phyloP scores from a whole-genome alignment of 805 yeast species.

The Hanseniaspora taiwanica region DNA sequence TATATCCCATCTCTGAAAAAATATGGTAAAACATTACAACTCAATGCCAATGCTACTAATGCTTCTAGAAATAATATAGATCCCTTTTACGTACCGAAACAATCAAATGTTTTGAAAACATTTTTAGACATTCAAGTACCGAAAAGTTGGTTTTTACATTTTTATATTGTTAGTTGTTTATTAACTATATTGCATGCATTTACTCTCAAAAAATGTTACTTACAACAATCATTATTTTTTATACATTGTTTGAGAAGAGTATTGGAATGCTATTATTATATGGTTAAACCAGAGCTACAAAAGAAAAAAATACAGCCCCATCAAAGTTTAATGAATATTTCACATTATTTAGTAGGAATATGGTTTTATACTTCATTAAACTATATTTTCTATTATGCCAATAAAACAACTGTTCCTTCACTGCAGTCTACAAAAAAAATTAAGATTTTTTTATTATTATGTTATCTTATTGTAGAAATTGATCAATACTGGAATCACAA shows the following conservation, averaged over 20 bases:
- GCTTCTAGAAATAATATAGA: not conserved
- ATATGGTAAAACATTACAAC: constrained; percentile 4
- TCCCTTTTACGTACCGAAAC: not conserved
- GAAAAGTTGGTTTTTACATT: constrained; percentile 5
- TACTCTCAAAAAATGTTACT: not conserved
- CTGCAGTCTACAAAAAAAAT: constrained; percentile 12
- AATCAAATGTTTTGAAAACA: not conserved
- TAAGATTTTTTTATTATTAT: constrained; percentile 11
- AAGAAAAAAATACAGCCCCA: not conserved
- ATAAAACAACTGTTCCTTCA: not conserved
- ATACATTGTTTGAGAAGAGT: constrained; percentile 5
- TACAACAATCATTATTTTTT: not conserved
- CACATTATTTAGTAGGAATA: constrained; percentile 56
- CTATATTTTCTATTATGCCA: constrained; percentile 25
- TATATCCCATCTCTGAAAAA: constrained; percentile 1
- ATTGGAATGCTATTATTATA: not conserved
- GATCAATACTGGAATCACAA: constrained; percentile 31
- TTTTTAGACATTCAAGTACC: constrained; percentile 1
- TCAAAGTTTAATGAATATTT: constrained; percentile 37
- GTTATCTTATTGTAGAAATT: constrained; percentile 15
- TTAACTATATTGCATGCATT: not conserved
- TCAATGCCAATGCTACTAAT: not conserved
- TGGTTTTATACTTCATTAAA: constrained; percentile 42
- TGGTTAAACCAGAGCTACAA: not conserved
- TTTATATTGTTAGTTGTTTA: constrained; percentile 1